These are phyloP conservation scores for Thalassiosira hispida DNA, from an alignment of 352 stramenopile genomes.

Conservation along the genomic window DNA sequence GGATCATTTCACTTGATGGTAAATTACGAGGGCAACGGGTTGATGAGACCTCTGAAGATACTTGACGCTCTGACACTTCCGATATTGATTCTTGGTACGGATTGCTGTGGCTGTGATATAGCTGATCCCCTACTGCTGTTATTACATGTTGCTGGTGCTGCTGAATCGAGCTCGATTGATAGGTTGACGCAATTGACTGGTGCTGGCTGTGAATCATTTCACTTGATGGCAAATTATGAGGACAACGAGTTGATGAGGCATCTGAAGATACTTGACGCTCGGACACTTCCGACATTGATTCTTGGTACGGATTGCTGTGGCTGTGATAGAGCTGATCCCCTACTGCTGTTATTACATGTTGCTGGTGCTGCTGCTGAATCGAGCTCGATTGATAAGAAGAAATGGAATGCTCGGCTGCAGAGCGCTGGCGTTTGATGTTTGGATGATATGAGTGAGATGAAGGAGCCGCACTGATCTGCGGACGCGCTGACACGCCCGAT, in stretches of 20 bases:
- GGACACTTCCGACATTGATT: slow-evolving; percentile 12
- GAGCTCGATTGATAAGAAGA: too few relatives aligned
- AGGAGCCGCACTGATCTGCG: not conserved
- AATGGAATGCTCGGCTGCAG: too few relatives aligned
- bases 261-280: slow-evolving; percentile 6
- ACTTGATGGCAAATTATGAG: slow-evolving; percentile 22
- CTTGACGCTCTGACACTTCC: slow-evolving; percentile 8
- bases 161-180: not conserved
- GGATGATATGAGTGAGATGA: not conserved
- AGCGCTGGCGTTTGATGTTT: not conserved
- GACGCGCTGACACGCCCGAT: slow-evolving; percentile 1
- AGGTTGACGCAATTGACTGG: not conserved
- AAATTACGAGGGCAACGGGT: slow-evolving; percentile 22
- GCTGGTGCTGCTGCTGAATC: too few relatives aligned
- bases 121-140: not conserved
- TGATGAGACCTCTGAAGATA: slow-evolving; percentile 5
- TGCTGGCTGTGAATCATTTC: slow-evolving; percentile 3
- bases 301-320: slow-evolving; percentile 11
- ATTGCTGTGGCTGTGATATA: not conserved
- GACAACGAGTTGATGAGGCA: slow-evolving; percentile 18
- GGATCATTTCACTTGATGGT: slow-evolving; percentile 7
- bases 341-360: not conserved
- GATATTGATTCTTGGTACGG: slow-evolving; percentile 19
- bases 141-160: not conserved
- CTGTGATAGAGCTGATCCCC: not conserved